A percentile compares a stretch with the other conserved stretches of the same genome.
These are phyloP conservation scores for Aspergillus bridgeri DNA, from an alignment of 495 filamentous ascomycete species.

Conservation along the genomic window DNA sequence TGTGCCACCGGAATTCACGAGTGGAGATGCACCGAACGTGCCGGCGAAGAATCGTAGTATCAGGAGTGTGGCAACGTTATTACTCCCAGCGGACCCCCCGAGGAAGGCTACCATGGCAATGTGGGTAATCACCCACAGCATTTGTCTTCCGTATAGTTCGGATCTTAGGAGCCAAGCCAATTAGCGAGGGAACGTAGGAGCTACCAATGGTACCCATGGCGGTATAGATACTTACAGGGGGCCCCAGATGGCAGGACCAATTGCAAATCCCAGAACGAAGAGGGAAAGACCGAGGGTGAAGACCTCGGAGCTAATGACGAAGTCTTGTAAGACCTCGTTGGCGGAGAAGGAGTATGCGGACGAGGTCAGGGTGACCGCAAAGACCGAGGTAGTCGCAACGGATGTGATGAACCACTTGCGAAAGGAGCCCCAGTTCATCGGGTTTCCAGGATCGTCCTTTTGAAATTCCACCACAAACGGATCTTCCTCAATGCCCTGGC, in stretches of 20 bases:
- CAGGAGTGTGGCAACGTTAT: constrained; percentile 55
- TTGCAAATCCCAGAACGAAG: constrained; percentile 61
- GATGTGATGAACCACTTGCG: too few relatives aligned
- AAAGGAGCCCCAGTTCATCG: too few relatives aligned
- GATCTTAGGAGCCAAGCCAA: constrained; percentile 34
- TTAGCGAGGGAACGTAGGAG: constrained; percentile 60
- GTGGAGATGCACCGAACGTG: constrained; percentile 56
- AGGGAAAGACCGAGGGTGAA: constrained; percentile 56
- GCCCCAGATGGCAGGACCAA: constrained; percentile 55
- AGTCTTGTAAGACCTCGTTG: too few relatives aligned
- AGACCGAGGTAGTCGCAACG: too few relatives aligned
- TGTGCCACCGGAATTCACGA: constrained; percentile 60
- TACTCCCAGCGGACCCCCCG: constrained; percentile 46
- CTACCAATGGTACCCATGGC: too few relatives aligned
- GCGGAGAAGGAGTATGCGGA: too few relatives aligned
- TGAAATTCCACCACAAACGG: too few relatives aligned
- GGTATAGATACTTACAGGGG: constrained; percentile 57
- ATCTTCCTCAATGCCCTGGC: too few relatives aligned
- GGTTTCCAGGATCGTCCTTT: too few relatives aligned
- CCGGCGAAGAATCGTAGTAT: constrained; percentile 68
- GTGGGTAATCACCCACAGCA: not conserved
- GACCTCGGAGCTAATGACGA: too few relatives aligned
- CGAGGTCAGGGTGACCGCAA: too few relatives aligned
- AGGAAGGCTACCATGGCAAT: constrained; percentile 51
- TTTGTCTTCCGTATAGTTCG: constrained; percentile 1